phyloP scores from a whole-genome alignment of 768 basidiomycete genomes.

The Termitomyces sp. region DNA sequence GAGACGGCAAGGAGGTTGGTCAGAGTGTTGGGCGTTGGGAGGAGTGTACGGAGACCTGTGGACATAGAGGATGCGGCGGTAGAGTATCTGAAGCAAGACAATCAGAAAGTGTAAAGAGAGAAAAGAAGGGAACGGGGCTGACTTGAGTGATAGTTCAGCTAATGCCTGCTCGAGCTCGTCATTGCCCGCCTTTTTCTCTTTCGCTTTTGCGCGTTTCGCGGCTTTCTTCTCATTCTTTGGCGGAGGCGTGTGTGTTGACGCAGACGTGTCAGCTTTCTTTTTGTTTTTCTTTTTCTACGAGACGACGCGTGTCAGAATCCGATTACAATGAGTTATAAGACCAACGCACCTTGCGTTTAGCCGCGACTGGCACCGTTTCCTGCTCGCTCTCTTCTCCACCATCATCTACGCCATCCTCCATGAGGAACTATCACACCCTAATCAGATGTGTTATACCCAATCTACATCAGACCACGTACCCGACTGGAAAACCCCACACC shows the following conservation, averaged over 20 bases:
- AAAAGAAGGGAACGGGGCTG: conserved; percentile 19
- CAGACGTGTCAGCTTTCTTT: conserved; percentile 18
- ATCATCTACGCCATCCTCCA: conserved; percentile 25
- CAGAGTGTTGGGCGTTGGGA: conserved; percentile 29
- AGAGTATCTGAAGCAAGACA: conserved; percentile 40
- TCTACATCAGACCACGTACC: conserved; percentile 3
- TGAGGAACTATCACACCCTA: conserved; percentile 35
- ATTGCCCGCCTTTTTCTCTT: conserved; percentile 59
- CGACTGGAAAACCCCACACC: conserved; percentile 34
- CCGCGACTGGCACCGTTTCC: conserved; percentile 26
- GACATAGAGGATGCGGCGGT: conserved; percentile 34
- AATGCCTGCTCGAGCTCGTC: conserved; percentile 86
- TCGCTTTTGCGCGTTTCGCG: conserved; percentile 61
- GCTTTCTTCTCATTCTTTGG: conserved; percentile 52
- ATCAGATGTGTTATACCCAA: neutral
- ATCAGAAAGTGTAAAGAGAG: neutral
- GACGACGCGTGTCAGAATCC: too few relatives aligned
- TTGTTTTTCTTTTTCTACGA: conserved; percentile 36
- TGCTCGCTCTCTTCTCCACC: conserved; percentile 28
- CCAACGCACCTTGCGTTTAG: conserved; percentile 35
- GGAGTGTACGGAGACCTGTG: conserved; percentile 19
- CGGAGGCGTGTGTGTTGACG: conserved; percentile 16
- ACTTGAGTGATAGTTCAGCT: conserved; percentile 82
- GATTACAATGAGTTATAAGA: neutral
- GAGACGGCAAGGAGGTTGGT: conserved; percentile 72